phyloP scores from a whole-genome alignment of 2,329 filamentous ascomycete genomes.

The Aspergillus sp. region DNA sequence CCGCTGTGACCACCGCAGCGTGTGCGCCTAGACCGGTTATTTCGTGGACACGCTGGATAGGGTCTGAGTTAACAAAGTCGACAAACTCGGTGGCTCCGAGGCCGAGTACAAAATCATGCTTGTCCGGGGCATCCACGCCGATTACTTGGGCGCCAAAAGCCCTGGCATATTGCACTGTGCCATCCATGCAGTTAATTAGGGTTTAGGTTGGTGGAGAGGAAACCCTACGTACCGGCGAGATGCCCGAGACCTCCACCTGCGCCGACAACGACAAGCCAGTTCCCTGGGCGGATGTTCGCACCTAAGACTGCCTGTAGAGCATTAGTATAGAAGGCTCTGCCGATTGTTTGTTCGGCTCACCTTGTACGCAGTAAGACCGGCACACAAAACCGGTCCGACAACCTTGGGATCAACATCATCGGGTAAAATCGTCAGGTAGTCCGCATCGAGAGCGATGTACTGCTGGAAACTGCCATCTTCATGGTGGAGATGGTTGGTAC shows the following conservation, averaged over 20 bases:
- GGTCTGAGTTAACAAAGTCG: conserved; percentile 44
- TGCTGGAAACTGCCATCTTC: conserved; percentile 53
- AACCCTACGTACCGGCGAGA: conserved; percentile 47
- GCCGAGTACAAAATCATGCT: conserved; percentile 43
- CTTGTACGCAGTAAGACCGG: conserved; percentile 52
- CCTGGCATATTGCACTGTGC: conserved; percentile 50
- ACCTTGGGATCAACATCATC: conserved; percentile 48
- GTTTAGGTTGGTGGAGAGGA: neutral
- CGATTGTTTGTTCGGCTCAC: conserved; percentile 22
- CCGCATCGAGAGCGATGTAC: conserved; percentile 51
- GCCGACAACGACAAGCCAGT: conserved; percentile 52
- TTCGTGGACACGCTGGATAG: conserved; percentile 39
- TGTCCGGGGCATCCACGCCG: conserved; percentile 48
- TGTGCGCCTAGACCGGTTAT: conserved; percentile 48
- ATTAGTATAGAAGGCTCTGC: neutral
- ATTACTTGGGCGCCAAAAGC: conserved; percentile 49
- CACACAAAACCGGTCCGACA: conserved; percentile 51
- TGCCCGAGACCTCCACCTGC: conserved; percentile 54
- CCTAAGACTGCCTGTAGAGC: conserved; percentile 46
- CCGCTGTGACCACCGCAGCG: conserved; percentile 49
- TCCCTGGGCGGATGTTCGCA: conserved; percentile 43
- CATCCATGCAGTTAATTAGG: neutral
- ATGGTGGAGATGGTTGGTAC: conserved; percentile 52
- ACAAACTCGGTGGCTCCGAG: conserved; percentile 48
- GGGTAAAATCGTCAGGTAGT: conserved; percentile 49